Base-by-base conservation (phyloP, 176 grass and related monocot species). In the Oryza meyeriana region DNA sequence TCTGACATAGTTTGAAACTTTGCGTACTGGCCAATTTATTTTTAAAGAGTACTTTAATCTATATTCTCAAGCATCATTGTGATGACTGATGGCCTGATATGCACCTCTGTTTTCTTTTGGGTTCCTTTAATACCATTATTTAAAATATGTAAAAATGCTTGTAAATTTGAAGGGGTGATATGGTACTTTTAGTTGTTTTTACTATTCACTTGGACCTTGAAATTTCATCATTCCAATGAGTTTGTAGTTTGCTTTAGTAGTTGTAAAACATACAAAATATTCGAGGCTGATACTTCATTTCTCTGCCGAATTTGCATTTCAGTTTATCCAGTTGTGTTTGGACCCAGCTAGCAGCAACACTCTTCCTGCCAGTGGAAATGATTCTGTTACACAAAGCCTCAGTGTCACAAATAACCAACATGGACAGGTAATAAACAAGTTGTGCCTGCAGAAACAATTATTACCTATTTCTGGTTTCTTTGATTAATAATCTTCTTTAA, bases 271-370 rank as follows among this genome's bases (percentile, higher is more conserved):
- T 50, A 27, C 62, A 79, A 50, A 30, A 79, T 82, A 34, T 8
- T 24, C 18, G 28, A 25, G 39, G 31, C 69, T 11, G 14, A 36
- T 77, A 75, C 47, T 70, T 58, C 69, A 81, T 72, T 61, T 50
- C 18, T 64, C 64, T 84, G 47, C 30, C n/a, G 72, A 86, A 78
- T 73, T 16, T 89, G n/a, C 59, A 72, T 61, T 79, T 40, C 89
- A 99, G 97, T 99, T 99, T 74, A 84, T 99, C 78, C 93, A 96
- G 62, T 78, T 99, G 74, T 80, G 85, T 61, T 74, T 96, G 64
- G 87, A 99, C 69, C 93, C 93, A 84, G 97, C 97, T 61, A 99
- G 93, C 77, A 83, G 91, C 82, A 92, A 82, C 86, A 84, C 66
- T 71, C 90, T 99, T 85, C 84, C 85, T 2, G 87, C 91, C 35